phyloP scores from a whole-genome alignment of 2,329 filamentous ascomycete genomes.

The Epichloe hybrida region DNA sequence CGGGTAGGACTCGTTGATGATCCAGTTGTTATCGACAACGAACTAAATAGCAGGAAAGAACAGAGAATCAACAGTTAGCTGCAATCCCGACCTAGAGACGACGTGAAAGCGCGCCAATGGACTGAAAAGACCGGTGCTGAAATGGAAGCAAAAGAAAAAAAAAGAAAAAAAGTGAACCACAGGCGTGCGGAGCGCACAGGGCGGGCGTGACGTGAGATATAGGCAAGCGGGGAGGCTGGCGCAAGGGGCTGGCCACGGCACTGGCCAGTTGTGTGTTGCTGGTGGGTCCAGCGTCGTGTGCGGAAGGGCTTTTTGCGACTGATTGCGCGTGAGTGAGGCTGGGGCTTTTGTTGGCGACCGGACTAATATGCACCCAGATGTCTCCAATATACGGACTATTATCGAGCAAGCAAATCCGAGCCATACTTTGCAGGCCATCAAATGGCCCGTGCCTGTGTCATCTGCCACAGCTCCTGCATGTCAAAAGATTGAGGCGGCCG shows the following conservation, averaged over 20 bases:
- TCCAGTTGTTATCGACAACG: conserved; percentile 87
- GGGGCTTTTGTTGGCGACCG: not conserved
- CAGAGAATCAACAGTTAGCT: conserved; percentile 9
- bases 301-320: conserved; percentile 1
- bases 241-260: conserved; percentile 1
- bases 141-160: not conserved
- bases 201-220: conserved; percentile 12
- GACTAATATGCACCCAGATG: not conserved
- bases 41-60: conserved; percentile 46
- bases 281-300: conserved; percentile 4
- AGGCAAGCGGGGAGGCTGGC: conserved; percentile 12
- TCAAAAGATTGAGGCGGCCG: too few species aligned
- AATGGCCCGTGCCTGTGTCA: not conserved
- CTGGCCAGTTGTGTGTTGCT: conserved; percentile 1
- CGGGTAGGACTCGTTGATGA: conserved; percentile 64
- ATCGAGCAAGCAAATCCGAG: not conserved
- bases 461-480: not conserved
- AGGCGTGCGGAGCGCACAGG: conserved; percentile 7
- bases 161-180: conserved; percentile 7
- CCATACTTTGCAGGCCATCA: not conserved
- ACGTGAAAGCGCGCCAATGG: conserved; percentile 6
- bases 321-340: not conserved
- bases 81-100: not conserved
- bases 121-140: not conserved
- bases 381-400: not conserved